Percentiles rank a stretch among this genome's conserved stretches.
These are phyloP conservation scores for Plasmodium yoelii DNA, from an alignment of 169 alveolate genomes.

Conservation along the genomic window DNA sequence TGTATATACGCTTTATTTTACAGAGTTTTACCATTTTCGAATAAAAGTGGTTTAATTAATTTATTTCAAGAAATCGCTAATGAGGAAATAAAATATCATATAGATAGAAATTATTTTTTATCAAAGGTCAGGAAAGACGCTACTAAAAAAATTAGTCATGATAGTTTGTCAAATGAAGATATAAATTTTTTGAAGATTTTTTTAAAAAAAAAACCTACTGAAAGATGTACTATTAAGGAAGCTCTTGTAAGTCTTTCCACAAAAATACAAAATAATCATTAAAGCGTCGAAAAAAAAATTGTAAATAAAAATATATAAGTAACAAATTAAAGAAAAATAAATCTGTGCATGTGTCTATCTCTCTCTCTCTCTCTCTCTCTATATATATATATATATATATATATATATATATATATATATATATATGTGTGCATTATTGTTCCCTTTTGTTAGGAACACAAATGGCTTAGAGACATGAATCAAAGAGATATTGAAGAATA, in stretches of 20 bases:
- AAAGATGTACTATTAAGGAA: slow-evolving; percentile 16
- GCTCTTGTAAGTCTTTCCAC: slow-evolving; percentile 16
- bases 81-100: slow-evolving; percentile 27
- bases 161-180: slow-evolving; percentile 23
- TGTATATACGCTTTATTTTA: slow-evolving; percentile 49
- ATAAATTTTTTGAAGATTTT: slow-evolving; percentile 35
- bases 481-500: slow-evolving; percentile 15
- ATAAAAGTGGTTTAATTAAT: slow-evolving; percentile 9
- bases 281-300: neutral
- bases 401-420: too few species aligned
- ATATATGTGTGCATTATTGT: neutral
- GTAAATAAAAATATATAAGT: too few species aligned
- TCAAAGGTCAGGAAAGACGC: slow-evolving; percentile 16
- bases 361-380: too few species aligned
- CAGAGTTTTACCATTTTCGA: slow-evolving; percentile 27
- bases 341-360: neutral
- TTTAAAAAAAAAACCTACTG: slow-evolving; percentile 20
- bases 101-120: slow-evolving; percentile 39
- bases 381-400: too few species aligned
- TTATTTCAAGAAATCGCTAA: slow-evolving; percentile 36
- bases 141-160: neutral
- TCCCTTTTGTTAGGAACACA: slow-evolving; percentile 16
- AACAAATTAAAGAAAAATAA: too few species aligned
- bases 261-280: neutral
- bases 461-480: slow-evolving; percentile 29